These are phyloP conservation scores for Lactarius psammicola DNA, from an alignment of 768 basidiomycete species.

Conservation along the genomic window DNA sequence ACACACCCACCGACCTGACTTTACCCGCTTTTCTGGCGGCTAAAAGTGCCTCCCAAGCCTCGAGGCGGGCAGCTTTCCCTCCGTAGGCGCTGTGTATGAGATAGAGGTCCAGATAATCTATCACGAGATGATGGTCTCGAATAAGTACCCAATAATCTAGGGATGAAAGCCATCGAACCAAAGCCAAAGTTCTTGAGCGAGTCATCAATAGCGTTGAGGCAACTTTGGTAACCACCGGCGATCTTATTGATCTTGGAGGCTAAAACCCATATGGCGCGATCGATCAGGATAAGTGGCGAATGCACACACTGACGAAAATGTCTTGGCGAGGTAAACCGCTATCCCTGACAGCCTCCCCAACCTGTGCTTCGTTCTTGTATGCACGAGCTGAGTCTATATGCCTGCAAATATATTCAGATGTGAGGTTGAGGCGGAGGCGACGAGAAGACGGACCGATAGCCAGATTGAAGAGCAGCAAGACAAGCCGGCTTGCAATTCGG, in stretches of 20 bases:
- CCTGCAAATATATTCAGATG: constrained; percentile 36
- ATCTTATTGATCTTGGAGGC: constrained; percentile 28
- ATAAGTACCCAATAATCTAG: neutral
- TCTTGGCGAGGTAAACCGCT: constrained; percentile 56
- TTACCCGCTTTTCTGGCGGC: constrained; percentile 64
- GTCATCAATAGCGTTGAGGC: constrained; percentile 10
- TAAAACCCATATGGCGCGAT: constrained; percentile 5
- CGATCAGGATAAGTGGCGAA: neutral
- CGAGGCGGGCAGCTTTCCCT: constrained; percentile 62
- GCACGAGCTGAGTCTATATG: constrained; percentile 73
- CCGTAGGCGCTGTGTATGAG: constrained; percentile 73
- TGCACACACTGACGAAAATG: constrained; percentile 64
- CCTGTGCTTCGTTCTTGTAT: constrained; percentile 63
- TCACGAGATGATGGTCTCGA: neutral
- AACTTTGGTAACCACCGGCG: constrained; percentile 18
- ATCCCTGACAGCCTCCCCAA: constrained; percentile 57
- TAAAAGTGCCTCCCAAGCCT: constrained; percentile 66
- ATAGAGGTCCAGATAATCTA: constrained; percentile 70
- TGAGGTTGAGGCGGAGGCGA: neutral
- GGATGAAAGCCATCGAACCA: neutral
- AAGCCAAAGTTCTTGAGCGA: constrained; percentile 16
- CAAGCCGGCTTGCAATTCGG: constrained; percentile 53
- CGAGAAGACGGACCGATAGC: constrained; percentile 51
- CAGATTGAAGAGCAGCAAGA: constrained; percentile 59
- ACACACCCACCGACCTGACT: constrained; percentile 73